These are phyloP conservation scores for Talaromyces verruculosus DNA, from an alignment of 2,329 filamentous ascomycete genomes.

Conservation along the genomic window DNA sequence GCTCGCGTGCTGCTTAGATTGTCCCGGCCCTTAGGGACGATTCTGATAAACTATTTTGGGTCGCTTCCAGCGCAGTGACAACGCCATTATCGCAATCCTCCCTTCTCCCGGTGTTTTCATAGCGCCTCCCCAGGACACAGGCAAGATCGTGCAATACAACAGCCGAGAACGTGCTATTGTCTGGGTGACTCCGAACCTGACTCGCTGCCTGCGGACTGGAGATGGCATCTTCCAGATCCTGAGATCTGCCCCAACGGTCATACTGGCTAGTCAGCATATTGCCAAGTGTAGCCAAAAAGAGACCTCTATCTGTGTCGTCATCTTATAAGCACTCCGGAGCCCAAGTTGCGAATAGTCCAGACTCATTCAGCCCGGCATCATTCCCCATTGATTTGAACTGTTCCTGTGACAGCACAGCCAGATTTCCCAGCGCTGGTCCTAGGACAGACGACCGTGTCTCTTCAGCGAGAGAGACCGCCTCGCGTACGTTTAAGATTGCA, in stretches of 20 bases:
- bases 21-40: not conserved
- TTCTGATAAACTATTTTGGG: not conserved
- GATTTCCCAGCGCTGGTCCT: not conserved
- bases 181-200: not conserved
- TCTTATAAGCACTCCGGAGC: not conserved
- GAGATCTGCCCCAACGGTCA: not conserved
- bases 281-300: not conserved
- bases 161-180: not conserved
- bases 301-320: not conserved
- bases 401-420: not conserved
- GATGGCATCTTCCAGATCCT: not conserved
- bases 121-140: not conserved
- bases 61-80: not conserved
- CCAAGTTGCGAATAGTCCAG: not conserved
- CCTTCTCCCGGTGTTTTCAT: not conserved
- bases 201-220: not conserved
- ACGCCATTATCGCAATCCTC: not conserved
- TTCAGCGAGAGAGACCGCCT: not conserved
- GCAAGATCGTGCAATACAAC: not conserved
- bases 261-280: not conserved
- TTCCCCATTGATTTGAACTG: not conserved
- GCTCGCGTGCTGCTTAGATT: not conserved
- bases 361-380: not conserved
- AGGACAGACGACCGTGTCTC: not conserved
- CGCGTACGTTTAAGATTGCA: not conserved